These are phyloP conservation scores for Alternaria viburni DNA, from an alignment of 2,329 filamentous ascomycete genomes.

Conservation along the genomic window DNA sequence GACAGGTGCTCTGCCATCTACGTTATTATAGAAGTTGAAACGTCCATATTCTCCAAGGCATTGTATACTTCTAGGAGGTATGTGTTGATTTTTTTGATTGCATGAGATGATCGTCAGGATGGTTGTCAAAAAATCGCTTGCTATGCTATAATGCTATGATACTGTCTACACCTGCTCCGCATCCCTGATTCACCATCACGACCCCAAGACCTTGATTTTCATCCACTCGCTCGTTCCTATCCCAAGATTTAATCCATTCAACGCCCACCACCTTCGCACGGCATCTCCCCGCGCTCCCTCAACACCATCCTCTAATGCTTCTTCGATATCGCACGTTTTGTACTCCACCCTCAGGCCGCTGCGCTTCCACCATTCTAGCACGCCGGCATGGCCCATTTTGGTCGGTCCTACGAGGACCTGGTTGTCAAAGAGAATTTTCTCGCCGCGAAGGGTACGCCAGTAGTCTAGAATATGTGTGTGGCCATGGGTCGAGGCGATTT, in stretches of 20 bases:
- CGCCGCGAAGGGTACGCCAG: conserved; percentile 77
- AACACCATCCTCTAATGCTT: conserved; percentile 87
- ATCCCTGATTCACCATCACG: conserved; percentile 7
- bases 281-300: conserved; percentile 70
- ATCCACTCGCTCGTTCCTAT: conserved; percentile 89
- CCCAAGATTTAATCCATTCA: conserved; percentile 80
- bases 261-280: conserved; percentile 86
- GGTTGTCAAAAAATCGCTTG: background rate
- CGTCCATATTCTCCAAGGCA: too few species aligned
- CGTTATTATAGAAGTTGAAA: too few species aligned
- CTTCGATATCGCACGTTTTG: conserved; percentile 93
- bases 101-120: background rate
- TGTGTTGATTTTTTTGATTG: accelerated
- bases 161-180: background rate
- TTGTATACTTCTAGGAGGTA: too few species aligned
- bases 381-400: conserved; percentile 80
- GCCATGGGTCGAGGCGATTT: conserved; percentile 83
- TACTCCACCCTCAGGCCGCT: conserved; percentile 83
- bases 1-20: background rate
- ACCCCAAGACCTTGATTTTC: conserved; percentile 72
- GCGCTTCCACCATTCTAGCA: conserved; percentile 91
- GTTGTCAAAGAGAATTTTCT: conserved; percentile 80
- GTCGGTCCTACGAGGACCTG: conserved; percentile 87
- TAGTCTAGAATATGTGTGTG: conserved; percentile 83
- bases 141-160: background rate